These are phyloP conservation scores for Hapsidospora chrysogenum DNA, from an alignment of 495 filamentous ascomycete species.

Conservation along the genomic window DNA sequence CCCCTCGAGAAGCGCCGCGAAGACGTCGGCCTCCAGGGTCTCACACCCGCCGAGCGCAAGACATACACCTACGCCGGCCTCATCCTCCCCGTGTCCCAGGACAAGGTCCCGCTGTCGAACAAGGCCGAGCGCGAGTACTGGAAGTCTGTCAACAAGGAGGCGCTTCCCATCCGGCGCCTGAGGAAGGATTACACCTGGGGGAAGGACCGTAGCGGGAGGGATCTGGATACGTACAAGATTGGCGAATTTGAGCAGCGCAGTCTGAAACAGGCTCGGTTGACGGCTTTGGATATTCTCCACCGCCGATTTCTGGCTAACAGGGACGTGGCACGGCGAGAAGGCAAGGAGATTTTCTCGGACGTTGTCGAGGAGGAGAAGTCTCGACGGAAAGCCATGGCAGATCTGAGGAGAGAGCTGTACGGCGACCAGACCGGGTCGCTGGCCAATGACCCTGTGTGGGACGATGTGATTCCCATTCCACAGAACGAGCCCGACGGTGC, in stretches of 20 bases:
- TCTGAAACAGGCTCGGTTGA: slow-evolving; percentile 12
- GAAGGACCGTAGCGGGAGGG: slow-evolving; percentile 20
- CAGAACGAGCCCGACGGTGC: slow-evolving; percentile 67
- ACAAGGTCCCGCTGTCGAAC: slow-evolving; percentile 12
- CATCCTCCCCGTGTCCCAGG: slow-evolving; percentile 11
- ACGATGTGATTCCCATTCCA: slow-evolving; percentile 66
- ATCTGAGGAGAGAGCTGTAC: slow-evolving; percentile 21
- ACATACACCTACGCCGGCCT: slow-evolving; percentile 18
- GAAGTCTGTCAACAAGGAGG: slow-evolving; percentile 26
- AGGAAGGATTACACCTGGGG: slow-evolving; percentile 18
- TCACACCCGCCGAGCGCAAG: slow-evolving; percentile 19
- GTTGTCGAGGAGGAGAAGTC: slow-evolving; percentile 27
- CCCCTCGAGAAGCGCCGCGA: slow-evolving; percentile 17
- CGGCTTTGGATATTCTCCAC: slow-evolving; percentile 12
- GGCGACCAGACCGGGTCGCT: slow-evolving; percentile 34
- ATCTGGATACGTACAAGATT: slow-evolving; percentile 19
- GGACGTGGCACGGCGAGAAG: slow-evolving; percentile 10
- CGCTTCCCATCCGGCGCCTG: slow-evolving; percentile 20
- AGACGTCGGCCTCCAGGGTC: slow-evolving; percentile 13
- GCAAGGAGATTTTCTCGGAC: slow-evolving; percentile 13
- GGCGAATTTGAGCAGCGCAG: slow-evolving; percentile 18
- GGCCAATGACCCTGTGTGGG: slow-evolving; percentile 57
- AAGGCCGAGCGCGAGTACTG: slow-evolving; percentile 32
- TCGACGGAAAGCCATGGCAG: slow-evolving; percentile 25
- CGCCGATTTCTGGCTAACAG: slow-evolving; percentile 12